Evolutionary conservation across 208 protist genomes (phyloP), one percentile per base, ranked within the genome.

Genomic region (Balamuthia mandrillaris): DNA sequence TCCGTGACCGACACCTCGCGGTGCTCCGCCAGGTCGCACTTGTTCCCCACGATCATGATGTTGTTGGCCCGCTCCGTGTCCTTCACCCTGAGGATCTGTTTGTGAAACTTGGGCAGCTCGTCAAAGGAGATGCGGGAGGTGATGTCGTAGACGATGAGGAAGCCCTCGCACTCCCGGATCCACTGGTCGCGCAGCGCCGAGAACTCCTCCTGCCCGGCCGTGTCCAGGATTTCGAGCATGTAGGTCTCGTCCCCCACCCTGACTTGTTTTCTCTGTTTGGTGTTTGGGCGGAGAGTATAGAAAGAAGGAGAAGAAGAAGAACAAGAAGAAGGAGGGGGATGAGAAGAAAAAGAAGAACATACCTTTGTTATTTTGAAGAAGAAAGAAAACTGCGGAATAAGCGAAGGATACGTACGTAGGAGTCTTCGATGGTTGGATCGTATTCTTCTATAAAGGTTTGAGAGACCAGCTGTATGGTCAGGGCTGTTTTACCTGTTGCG

Each of bases 41-140:
- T 94, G 81, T 94, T 93, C 18, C 86, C 92, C 41, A 91, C 85
- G 24, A 94, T 56, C 31, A 94, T 79, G 42, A 94, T 90, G 27
- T n/a, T n/a, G n/a, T n/a, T n/a, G n/a, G n/a, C n/a, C n/a, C 81
- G 82, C 0, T 87, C 54, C 18, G 4, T 51, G n/a, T 90, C 85
- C 49, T 89, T 85, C 4, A 89, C 37, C 29, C 68, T 35, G 63
- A 83, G 37, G 39, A 86, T 88, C 31, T 47, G 72, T 9, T 88
- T 84, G 1, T 31, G 29, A 35, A 88, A 77, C 27, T 21, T 37
- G 60, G 42, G 4, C 16, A 87, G 33, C 70, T 89, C 86, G 6
- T 89, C 86, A 60, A 89, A 89, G 14, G 65, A 63, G 6, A 12
- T 29, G 31, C 78, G 52, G 21, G 33, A 35, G 54, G 47, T 85